Conservation (phyloP, 2,329 filamentous ascomycete species). For the Calonectria pteridis region DNA sequence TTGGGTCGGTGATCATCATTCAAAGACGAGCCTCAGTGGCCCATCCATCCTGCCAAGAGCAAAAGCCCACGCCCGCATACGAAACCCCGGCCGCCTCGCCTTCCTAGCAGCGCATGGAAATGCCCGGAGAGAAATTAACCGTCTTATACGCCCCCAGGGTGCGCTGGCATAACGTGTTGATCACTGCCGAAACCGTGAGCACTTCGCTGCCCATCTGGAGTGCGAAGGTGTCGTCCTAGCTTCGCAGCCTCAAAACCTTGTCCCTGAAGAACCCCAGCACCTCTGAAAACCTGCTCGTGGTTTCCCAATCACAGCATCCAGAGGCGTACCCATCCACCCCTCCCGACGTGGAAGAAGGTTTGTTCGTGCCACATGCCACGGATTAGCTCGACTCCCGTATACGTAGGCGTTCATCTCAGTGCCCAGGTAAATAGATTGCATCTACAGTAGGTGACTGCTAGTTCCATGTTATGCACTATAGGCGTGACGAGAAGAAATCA, state of each 20-base stretch:
- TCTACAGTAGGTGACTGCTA: not conserved
- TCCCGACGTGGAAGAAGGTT: not conserved
- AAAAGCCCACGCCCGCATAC: not conserved
- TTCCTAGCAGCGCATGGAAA: not conserved
- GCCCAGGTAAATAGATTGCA: not conserved
- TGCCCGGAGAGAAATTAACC: not conserved
- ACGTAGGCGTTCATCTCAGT: conserved; percentile 12
- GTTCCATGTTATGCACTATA: not conserved
- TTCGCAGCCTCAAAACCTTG: not conserved
- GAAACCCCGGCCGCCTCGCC: not conserved
- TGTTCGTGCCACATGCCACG: not conserved
- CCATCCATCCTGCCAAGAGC: not conserved
- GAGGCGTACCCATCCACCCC: not conserved
- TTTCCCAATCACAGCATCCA: not conserved
- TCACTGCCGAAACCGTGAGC: conserved; percentile 23
- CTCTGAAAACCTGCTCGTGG: not conserved
- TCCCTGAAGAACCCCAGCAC: not conserved
- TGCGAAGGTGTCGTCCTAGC: not conserved
- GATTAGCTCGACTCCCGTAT: not conserved
- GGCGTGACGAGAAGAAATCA: not conserved
- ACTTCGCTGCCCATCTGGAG: not conserved
- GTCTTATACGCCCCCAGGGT: conserved; percentile 9
- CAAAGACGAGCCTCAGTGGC: not conserved
- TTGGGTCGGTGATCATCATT: not conserved
- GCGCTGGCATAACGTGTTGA: conserved; percentile 14